phyloP scores from a whole-genome alignment of 148 eudicot genomes.

The Silene conica region DNA sequence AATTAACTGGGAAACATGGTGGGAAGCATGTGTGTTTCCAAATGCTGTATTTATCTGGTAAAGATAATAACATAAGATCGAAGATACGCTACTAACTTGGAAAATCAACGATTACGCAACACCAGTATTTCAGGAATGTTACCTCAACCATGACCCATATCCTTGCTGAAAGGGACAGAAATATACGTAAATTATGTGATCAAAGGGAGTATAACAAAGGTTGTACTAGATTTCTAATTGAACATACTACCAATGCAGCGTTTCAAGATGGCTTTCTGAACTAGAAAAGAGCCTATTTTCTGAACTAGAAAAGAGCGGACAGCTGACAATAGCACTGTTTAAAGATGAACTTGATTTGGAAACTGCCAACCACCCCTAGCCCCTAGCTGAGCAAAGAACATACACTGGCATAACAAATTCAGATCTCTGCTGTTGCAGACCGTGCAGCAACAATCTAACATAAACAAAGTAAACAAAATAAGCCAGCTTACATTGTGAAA shows the following conservation, averaged over 20 bases:
- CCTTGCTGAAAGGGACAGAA: too few relatives aligned
- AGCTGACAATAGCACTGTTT: background rate
- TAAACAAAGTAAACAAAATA: background rate
- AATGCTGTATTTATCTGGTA: too few relatives aligned
- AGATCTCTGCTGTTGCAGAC: background rate
- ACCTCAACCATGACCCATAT: too few relatives aligned
- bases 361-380: background rate
- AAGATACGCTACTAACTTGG: too few relatives aligned
- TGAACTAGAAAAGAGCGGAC: background rate
- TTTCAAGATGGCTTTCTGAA: background rate
- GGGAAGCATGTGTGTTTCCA: too few relatives aligned
- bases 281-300: background rate
- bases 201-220: too few relatives aligned
- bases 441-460: background rate
- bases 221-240: too few relatives aligned
- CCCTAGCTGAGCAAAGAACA: background rate
- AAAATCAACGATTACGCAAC: too few relatives aligned
- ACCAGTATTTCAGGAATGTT: too few relatives aligned
- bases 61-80: too few relatives aligned
- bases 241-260: background rate
- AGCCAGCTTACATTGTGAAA: constrained; percentile 5
- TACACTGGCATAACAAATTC: background rate
- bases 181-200: too few relatives aligned
- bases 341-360: constrained; percentile 1
- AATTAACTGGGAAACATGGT: too few relatives aligned